Conservation (phyloP, 2,329 filamentous ascomycete species). For the Bimuria novae-zelandiae region DNA sequence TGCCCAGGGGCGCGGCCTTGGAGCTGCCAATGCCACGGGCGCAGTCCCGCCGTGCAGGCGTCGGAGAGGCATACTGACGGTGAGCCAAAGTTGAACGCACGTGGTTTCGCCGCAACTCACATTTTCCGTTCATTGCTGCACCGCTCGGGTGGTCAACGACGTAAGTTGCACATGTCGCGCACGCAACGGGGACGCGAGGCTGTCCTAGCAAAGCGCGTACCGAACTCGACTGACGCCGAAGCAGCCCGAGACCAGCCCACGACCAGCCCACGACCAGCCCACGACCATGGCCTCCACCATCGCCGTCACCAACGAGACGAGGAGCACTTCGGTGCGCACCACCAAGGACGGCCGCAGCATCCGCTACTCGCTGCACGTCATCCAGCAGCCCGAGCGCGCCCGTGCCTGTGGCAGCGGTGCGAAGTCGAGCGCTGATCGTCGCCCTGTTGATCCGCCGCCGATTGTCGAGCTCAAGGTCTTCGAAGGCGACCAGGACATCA, state of each 20-base stretch:
- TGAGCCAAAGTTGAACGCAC: background rate
- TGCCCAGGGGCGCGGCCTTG: constrained; percentile 8
- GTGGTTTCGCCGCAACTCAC: background rate
- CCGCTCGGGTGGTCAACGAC: constrained; percentile 4
- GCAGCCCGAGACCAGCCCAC: constrained; percentile 14
- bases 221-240: constrained; percentile 7
- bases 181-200: background rate
- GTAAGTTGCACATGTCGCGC: constrained; percentile 5
- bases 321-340: constrained; percentile 57
- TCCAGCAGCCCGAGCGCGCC: constrained; percentile 93
- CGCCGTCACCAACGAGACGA: constrained; percentile 61
- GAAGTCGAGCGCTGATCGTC: constrained; percentile 80
- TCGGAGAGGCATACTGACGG: background rate
- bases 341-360: constrained; percentile 78
- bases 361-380: constrained; percentile 80
- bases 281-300: constrained; percentile 49
- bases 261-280: constrained; percentile 16
- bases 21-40: constrained; percentile 7
- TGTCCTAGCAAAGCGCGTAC: background rate
- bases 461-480: constrained; percentile 90
- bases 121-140: background rate
- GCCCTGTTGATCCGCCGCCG: constrained; percentile 90
- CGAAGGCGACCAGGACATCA: constrained; percentile 71
- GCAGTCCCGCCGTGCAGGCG: background rate
- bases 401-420: constrained; percentile 93